Evolutionary conservation across 1,139 yeast genomes (phyloP), one percentile per base, ranked within the genome.

Genomic region (Magnusiomyces suaveolens): DNA sequence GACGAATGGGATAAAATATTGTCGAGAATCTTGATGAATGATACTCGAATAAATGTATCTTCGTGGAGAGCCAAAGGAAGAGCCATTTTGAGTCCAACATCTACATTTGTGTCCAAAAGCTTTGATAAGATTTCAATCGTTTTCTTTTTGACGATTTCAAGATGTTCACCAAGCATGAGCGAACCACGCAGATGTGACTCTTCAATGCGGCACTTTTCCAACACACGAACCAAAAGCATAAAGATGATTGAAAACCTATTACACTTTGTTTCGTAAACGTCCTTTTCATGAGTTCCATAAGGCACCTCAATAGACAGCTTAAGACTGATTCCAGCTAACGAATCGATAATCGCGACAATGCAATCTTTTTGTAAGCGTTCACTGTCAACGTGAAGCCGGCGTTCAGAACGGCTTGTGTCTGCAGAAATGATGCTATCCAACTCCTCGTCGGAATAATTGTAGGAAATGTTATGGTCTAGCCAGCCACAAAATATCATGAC

Each of bases 11-110:
- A 71, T 64, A 82, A 79, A 67, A 81, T 85, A 55, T 83, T 81
- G 0, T 86, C 80, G 63, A 88, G 86, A 2, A 87, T 92, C 60
- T 84, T 84, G 64, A 87, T 73, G 64, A 87, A 87, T 0, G 92
- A 82, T 3, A 84, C 72, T 57, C 95, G 72, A 36, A 87, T 80
- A 54, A 81, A 78, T 23, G 72, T 69, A 63, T 85, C 85, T 43
- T 78, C 79, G 62, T 87, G 88, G 62, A 82, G 85, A 0, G 95
- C 95, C 64, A 87, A 74, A 0, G 94, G 89, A 18, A 88, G 69
- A 0, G 90, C 89, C 67, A 81, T 81, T 54, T 81, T 82, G 65
- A 87, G 74, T 10, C 96, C 95, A 51, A 86, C 82, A 59, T 84
- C 89, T 1, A 84, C 81, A 64, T 88, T 89, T 12, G 86, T 78